Evolutionary conservation across 306 rosid species (phyloP).

Genomic region (Chamaecrista fasciculata): DNA sequence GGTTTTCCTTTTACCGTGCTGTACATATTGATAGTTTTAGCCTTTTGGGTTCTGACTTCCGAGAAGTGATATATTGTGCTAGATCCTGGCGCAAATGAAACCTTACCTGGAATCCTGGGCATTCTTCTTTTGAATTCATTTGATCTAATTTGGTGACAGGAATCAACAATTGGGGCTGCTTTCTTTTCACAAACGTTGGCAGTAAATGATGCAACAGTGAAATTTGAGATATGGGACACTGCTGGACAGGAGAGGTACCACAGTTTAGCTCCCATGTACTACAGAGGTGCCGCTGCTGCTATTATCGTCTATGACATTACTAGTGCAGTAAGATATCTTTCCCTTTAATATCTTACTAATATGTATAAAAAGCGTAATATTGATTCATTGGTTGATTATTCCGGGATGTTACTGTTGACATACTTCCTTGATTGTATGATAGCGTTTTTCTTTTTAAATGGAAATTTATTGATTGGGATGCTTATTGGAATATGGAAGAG

Average conservation of each 20-base stretch:
- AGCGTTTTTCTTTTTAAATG: too few species aligned
- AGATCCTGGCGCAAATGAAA: not conserved
- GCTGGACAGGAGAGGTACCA: constrained; percentile 70
- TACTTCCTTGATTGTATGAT: not conserved
- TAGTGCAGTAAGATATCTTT: constrained; percentile 38
- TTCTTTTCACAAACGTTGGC: constrained; percentile 66
- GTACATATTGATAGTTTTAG: not conserved
- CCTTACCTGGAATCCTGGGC: not conserved
- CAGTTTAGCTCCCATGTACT: constrained; percentile 69
- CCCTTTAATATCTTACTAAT: constrained; percentile 13
- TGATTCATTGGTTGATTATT: not conserved
- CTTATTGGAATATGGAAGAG: too few species aligned
- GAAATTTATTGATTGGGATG: too few species aligned
- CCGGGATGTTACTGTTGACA: not conserved
- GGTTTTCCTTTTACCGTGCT: not conserved
- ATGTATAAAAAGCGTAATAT: not conserved
- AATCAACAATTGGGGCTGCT: constrained; percentile 65
- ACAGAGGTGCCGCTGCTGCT: constrained; percentile 72
- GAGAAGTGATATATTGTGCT: constrained; percentile 16
- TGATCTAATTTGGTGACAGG: constrained; percentile 37
- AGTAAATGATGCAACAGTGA: constrained; percentile 54
- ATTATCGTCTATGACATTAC: constrained; percentile 67
- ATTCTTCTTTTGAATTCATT: constrained; percentile 24
- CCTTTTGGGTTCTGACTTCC: not conserved
- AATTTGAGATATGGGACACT: constrained; percentile 68